Evolutionary conservation across 108 stramenopile species (phyloP), one percentile per base, ranked within the genome.

Genomic region (Pelagomonas calceolata): DNA sequence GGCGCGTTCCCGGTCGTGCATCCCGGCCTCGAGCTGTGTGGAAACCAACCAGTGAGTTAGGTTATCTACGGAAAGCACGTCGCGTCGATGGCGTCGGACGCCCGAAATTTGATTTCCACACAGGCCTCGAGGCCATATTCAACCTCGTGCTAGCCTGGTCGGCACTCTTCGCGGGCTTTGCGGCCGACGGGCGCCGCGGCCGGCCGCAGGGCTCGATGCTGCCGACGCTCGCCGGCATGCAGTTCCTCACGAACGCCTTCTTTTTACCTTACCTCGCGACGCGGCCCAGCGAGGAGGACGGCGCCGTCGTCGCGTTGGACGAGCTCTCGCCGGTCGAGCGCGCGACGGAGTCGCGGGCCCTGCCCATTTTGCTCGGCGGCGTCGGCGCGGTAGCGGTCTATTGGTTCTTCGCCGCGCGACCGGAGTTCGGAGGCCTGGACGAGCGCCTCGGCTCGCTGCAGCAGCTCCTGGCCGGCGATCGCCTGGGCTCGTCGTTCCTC

Each of bases 121-220:
- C 93, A 10, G 80, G 84, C 66, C 68, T 94, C 68, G 93, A 94
- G 72, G 93, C 86, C 21, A 77, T 91, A 21, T 94, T 94, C 76
- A 94, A 94, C 74, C 66, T 86, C n/a, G 68, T 92, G 31, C 83
- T 94, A 72, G 87, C 88, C 18, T 94, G 90, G 90, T 87, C 90
- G 0, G 90, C 87, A 70, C 65, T 94, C 73, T 94, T 92, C 76
- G 85, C 86, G 18, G 91, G 91, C 9, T 94, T 94, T 68, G 66
- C 90, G 39, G 86, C 86, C 7, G 93, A 91, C 70, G 91, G 91
- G 36, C 82, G 88, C n/a, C 69, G 75, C 0, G 81, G 82, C 34
- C 85, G 90, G 73, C 84, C 80, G 34, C 89, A 91, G 65, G 74
- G 14, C 0, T 12, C 39, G 9, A 45, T 70, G 17, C 30, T 70